phyloP scores from a whole-genome alignment of 2,329 filamentous ascomycete genomes.

The Pseudogymnoascus destructans region DNA sequence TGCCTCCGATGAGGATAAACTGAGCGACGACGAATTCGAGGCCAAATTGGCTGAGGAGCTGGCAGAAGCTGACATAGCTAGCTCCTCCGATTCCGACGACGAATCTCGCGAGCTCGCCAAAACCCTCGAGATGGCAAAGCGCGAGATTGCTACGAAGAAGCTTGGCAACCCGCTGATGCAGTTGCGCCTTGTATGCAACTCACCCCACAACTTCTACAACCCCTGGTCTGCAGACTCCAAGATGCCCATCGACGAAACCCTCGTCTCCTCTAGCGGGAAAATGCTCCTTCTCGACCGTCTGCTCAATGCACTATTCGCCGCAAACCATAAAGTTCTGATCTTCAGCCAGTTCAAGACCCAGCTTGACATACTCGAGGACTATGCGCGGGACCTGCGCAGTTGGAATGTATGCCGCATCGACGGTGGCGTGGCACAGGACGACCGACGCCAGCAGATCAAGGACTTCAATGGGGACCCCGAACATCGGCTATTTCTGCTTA shows the following conservation, averaged over 20 bases:
- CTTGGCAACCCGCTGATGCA: conserved; percentile 89
- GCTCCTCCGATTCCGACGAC: conserved; percentile 19
- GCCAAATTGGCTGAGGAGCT: conserved; percentile 56
- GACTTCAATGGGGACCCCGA: conserved; percentile 55
- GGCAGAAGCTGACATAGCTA: conserved; percentile 30
- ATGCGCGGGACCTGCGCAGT: conserved; percentile 60
- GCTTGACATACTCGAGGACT: conserved; percentile 80
- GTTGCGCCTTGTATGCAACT: conserved; percentile 81
- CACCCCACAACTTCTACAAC: conserved; percentile 92
- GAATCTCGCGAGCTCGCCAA: conserved; percentile 53
- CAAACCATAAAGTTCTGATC: conserved; percentile 80
- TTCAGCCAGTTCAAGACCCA: conserved; percentile 96
- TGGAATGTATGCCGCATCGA: conserved; percentile 88
- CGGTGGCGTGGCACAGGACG: conserved; percentile 65
- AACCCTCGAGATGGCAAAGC: conserved; percentile 66
- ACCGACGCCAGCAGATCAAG: conserved; percentile 57
- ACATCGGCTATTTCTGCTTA: conserved; percentile 70
- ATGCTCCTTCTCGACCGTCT: conserved; percentile 89
- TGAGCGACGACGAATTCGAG: conserved; percentile 80
- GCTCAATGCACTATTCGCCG: conserved; percentile 58
- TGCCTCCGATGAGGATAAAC: conserved; percentile 43
- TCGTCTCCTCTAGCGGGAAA: conserved; percentile 83
- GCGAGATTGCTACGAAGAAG: conserved; percentile 82
- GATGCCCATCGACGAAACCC: conserved; percentile 56
- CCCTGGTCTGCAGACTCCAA: conserved; percentile 57